Evolutionary conservation across 129 eudicot genomes (phyloP), one percentile per base, ranked within the genome.

Genomic region (Tanacetum coccineum): DNA sequence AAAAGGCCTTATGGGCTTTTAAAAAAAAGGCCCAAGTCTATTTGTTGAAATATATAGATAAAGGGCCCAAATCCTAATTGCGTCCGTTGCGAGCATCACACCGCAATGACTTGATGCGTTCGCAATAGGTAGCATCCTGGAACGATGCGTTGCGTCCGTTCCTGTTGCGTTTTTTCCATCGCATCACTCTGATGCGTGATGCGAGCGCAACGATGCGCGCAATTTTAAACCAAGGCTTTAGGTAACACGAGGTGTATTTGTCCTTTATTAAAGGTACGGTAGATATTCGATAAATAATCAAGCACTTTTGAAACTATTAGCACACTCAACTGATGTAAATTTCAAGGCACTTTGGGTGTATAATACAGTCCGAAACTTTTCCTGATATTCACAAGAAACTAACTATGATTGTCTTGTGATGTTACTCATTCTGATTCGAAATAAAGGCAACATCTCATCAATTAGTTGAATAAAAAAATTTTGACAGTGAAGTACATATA

Each of bases 201-300:
- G n/a, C n/a, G n/a, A n/a, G n/a, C n/a, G n/a, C n/a, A n/a, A n/a
- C n/a, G n/a, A n/a, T n/a, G n/a, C n/a, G n/a, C n/a, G n/a, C n/a
- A n/a, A n/a, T n/a, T n/a, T n/a, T n/a, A n/a, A n/a, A n/a, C n/a
- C n/a, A n/a, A n/a, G n/a, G 17, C 22, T 44, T 11, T 21, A 55
- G 45, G 46, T 39, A 19, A 60, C 30, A 26, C 11, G 15, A 6
- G 54, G 19, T 68, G 39, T 20, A 26, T 20, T 68, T 19, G 20
- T 36, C 73, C 20, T 46, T 14, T 18, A 25, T 26, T n/a, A 59
- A 70, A 30, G 25, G 58, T 44, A 18, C 30, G 17, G 19, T 71
- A 59, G n/a, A 60, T 45, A 32, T 30, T 12, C 47, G 59, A 58
- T 18, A 54, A 15, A 32, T 32, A 32, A 32, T 32, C 39, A 71